phyloP scores from a whole-genome alignment of 768 basidiomycete species.

The Hemileccinum rubropunctum region DNA sequence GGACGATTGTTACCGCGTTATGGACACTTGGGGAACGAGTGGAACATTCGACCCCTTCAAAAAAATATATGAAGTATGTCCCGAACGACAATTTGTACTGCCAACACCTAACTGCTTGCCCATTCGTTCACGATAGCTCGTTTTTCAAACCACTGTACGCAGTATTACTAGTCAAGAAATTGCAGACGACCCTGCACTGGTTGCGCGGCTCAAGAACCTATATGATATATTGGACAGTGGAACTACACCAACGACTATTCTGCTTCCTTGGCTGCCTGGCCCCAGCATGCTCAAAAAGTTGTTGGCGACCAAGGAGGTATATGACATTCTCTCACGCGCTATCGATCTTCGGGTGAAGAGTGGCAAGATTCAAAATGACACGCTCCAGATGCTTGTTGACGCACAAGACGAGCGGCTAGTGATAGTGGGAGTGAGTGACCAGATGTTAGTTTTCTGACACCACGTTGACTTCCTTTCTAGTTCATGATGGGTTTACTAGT shows the following conservation, averaged over 20 bases:
- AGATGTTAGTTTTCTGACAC: conserved; percentile 14
- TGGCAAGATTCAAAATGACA: conserved; percentile 58
- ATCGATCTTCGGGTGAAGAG: conserved; percentile 57
- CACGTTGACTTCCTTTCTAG: conserved; percentile 37
- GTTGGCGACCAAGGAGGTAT: conserved; percentile 72
- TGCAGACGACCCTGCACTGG: conserved; percentile 59
- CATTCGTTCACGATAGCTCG: conserved; percentile 39
- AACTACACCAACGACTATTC: conserved; percentile 69
- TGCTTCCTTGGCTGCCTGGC: conserved; percentile 75
- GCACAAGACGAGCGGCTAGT: conserved; percentile 63
- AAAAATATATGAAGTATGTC: conserved; percentile 61
- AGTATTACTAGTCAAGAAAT: conserved; percentile 67
- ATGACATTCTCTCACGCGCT: conserved; percentile 59
- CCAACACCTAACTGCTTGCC: not conserved
- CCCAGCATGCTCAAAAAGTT: conserved; percentile 70
- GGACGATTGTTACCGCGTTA: conserved; percentile 57
- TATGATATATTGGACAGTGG: conserved; percentile 69
- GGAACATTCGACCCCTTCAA: conserved; percentile 73
- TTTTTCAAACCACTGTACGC: conserved; percentile 73
- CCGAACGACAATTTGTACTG: not conserved
- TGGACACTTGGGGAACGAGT: conserved; percentile 63
- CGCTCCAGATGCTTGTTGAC: conserved; percentile 73
- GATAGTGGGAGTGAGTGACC: conserved; percentile 59
- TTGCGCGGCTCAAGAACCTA: conserved; percentile 57
- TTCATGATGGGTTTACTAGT: conserved; percentile 82